Base-by-base conservation (phyloP, 2,329 filamentous ascomycete genomes). In the Endothia cerciana region DNA sequence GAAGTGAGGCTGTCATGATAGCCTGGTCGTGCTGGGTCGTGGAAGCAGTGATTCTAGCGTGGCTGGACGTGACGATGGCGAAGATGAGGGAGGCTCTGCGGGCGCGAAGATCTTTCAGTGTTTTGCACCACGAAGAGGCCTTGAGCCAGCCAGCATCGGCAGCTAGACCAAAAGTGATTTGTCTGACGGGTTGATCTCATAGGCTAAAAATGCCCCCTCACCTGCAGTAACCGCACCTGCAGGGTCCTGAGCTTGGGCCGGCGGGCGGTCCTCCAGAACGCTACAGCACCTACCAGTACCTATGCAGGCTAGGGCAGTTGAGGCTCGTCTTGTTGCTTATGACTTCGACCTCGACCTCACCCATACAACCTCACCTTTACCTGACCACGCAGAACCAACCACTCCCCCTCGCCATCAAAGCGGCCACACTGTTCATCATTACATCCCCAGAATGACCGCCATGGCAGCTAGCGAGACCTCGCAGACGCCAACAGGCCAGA, bases 1-100 rank as follows among this genome's bases (percentile, higher is more conserved):
- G 81, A 62, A 75, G 74, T 56, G 78, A 77, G 51, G 76, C 75
- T 2, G 80, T 76, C 84, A 86, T 87, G 59, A 67, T 71, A 45
- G 43, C 51, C 28, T 40, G 56, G 38, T 56, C 30, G 68, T 63
- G 62, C 60, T 62, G 64, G 60, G 55, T 67, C 70, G 25, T 8
- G 36, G 47, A 3, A 13, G 28, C 45, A 22, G 33, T n/a, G 19
- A 30, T 19, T 62, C 15, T 22, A 19, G 59, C 3, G 19, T 25
- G 38, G 13, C 11, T 8, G 47, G n/a, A 53, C 3, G 60, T 43
- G 30, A 28, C 25, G 25, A 28, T 49, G 22, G 45, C 22, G 25
- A 17, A 4, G 45, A 15, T 49, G 11, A 28, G 10, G 22, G 45
- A 49, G 45, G 43, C 43, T 47, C 43, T 47, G 43, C 19, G 22